A percentile compares a stretch with the other conserved stretches of the same genome.
These are phyloP conservation scores for Leptodontidium sp. DNA, from an alignment of 2,329 filamentous ascomycete genomes.

Conservation along the genomic window DNA sequence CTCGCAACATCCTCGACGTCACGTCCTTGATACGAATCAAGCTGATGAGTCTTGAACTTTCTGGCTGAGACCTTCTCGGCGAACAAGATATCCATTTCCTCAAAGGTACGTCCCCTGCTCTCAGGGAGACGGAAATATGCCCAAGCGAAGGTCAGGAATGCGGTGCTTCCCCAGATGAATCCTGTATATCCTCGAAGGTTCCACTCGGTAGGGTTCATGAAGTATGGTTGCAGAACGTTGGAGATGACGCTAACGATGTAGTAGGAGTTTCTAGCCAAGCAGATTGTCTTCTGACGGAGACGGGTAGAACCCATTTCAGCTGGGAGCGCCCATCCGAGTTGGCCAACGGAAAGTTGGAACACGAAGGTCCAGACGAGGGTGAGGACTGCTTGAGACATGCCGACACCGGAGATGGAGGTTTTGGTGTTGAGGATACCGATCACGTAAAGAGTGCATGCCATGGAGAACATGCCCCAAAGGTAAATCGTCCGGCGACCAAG, in stretches of 20 bases:
- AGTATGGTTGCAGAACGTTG: conserved; percentile 40
- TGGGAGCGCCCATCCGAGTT: conserved; percentile 11
- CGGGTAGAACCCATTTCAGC: conserved; percentile 19
- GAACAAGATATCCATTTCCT: conserved; percentile 14
- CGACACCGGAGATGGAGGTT: background rate
- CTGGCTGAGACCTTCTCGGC: background rate
- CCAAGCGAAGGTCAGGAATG: conserved; percentile 2
- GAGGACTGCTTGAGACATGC: conserved; percentile 9
- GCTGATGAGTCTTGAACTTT: conserved; percentile 16
- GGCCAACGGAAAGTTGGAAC: conserved; percentile 13
- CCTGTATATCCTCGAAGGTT: conserved; percentile 9
- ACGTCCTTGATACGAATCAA: conserved; percentile 48
- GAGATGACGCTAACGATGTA: background rate
- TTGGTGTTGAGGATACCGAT: conserved; percentile 14
- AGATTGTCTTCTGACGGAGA: conserved; percentile 15
- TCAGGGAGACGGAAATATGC: conserved; percentile 16
- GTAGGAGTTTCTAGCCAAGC: conserved; percentile 8
- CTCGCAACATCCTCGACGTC: conserved; percentile 18
- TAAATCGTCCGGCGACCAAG: conserved; percentile 20
- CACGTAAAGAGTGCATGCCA: background rate
- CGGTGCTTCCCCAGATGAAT: conserved; percentile 14
- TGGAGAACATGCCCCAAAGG: conserved; percentile 4
- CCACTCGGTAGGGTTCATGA: conserved; percentile 17
- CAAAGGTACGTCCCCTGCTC: background rate
- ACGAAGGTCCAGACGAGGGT: conserved; percentile 18